Conservation (phyloP, 768 basidiomycete species). For the Ramaria rubella region DNA sequence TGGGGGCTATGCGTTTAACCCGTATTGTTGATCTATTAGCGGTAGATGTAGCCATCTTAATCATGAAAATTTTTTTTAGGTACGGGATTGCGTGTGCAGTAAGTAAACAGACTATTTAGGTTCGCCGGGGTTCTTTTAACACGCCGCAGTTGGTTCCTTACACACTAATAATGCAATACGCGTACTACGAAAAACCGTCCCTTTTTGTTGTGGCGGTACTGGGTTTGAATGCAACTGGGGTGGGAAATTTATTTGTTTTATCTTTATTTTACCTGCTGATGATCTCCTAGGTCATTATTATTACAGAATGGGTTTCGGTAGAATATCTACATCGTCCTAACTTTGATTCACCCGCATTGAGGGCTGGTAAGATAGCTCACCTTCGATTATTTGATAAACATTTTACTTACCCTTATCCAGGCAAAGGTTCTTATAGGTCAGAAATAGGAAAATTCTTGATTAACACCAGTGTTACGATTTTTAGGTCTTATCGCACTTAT, state of each 20-base stretch:
- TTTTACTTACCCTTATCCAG: neutral
- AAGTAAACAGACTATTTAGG: neutral
- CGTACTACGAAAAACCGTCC: constrained; percentile 16
- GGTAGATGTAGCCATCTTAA: neutral
- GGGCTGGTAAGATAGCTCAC: constrained; percentile 15
- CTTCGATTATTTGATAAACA: neutral
- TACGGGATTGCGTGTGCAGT: constrained; percentile 16
- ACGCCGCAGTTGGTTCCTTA: constrained; percentile 12
- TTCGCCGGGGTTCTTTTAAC: neutral
- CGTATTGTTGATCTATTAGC: constrained; percentile 10
- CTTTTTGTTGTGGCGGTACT: constrained; percentile 17
- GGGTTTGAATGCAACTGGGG: constrained; percentile 17
- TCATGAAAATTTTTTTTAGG: constrained; percentile 5
- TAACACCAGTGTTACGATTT: constrained; percentile 3
- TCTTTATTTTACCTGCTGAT: neutral
- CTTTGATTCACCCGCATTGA: constrained; percentile 23
- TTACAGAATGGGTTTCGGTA: constrained; percentile 20
- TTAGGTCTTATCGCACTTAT: constrained; percentile 19
- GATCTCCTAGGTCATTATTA: constrained; percentile 7
- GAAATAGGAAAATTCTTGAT: neutral
- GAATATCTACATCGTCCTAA: constrained; percentile 14
- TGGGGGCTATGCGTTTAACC: constrained; percentile 25
- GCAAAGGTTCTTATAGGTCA: neutral
- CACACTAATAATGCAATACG: constrained; percentile 15
- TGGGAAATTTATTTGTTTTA: neutral